phyloP scores from a whole-genome alignment of 2,329 filamentous ascomycete species.

The Aspergillus piperis region DNA sequence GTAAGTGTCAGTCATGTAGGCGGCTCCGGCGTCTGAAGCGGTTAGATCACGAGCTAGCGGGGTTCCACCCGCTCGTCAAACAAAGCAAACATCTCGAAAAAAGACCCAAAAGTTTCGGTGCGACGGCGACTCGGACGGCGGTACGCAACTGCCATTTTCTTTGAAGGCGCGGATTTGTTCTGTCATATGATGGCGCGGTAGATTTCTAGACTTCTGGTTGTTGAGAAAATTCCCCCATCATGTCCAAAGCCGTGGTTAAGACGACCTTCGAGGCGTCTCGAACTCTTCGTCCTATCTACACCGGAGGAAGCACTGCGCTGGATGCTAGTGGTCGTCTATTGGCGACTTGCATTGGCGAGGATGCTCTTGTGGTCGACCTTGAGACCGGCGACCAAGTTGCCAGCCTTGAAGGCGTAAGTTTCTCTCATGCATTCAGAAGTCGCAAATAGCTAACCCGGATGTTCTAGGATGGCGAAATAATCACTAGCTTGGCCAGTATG shows the following conservation, averaged over 20 bases:
- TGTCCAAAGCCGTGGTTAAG: constrained; percentile 63
- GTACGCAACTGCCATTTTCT: constrained; percentile 16
- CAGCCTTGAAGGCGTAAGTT: constrained; percentile 78
- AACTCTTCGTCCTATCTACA: constrained; percentile 90
- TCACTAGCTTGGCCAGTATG: constrained; percentile 49
- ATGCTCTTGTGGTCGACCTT: constrained; percentile 83
- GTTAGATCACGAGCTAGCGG: constrained; percentile 31
- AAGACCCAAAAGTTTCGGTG: constrained; percentile 36
- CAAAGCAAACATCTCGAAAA: constrained; percentile 38
- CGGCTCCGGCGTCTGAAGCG: constrained; percentile 22
- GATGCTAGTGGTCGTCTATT: constrained; percentile 79
- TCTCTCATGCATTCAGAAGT: constrained; percentile 17
- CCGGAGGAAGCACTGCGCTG: constrained; percentile 82
- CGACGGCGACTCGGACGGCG: constrained; percentile 15
- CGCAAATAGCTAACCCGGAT: constrained; percentile 18
- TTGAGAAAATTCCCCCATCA: constrained; percentile 21
- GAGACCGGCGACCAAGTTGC: constrained; percentile 79
- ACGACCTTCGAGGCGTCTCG: constrained; percentile 85
- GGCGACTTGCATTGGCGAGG: constrained; percentile 87
- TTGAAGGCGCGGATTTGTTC: constrained; percentile 18
- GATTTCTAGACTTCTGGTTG: neutral
- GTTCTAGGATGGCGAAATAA: constrained; percentile 63
- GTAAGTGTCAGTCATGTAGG: constrained; percentile 14
- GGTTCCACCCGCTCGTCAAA: constrained; percentile 34
- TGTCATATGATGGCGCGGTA: constrained; percentile 25